Conservation (phyloP, 352 stramenopile species). For the Elongisporangium anandrum region DNA sequence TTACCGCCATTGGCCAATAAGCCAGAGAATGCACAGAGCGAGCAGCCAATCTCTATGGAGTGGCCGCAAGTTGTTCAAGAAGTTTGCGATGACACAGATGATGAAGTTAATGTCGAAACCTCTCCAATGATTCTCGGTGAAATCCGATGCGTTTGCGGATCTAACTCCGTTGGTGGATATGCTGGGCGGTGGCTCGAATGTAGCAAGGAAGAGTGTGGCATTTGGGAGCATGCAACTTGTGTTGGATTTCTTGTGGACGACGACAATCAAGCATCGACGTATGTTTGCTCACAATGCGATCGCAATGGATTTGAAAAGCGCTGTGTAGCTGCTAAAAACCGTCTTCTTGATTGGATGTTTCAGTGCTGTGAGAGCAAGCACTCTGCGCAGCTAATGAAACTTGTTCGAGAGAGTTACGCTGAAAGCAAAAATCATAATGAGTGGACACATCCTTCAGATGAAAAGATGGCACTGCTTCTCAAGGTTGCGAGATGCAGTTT, state of each 20-base stretch:
- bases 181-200: constrained; percentile 67
- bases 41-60: neutral
- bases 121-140: constrained; percentile 16
- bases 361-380: constrained; percentile 67
- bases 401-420: constrained; percentile 26
- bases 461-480: constrained; percentile 44
- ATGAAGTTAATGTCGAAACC: neutral
- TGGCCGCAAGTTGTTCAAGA: neutral
- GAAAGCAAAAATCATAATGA: constrained; percentile 18
- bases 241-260: constrained; percentile 38
- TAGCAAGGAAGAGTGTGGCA: constrained; percentile 48
- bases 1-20: neutral
- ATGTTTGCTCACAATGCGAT: constrained; percentile 53
- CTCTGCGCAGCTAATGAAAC: constrained; percentile 35
- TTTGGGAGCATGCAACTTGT: constrained; percentile 75
- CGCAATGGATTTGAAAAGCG: constrained; percentile 22
- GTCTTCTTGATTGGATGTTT: constrained; percentile 53
- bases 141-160: constrained; percentile 58
- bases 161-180: constrained; percentile 40
- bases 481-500: constrained; percentile 41
- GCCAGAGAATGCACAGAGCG: neutral
- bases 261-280: constrained; percentile 18
- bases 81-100: neutral
- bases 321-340: constrained; percentile 15
- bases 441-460: constrained; percentile 29